Percentiles rank a stretch among this genome's conserved stretches.
These are phyloP conservation scores for Claviceps cyperi DNA, from an alignment of 2,329 filamentous ascomycete species.

Conservation along the genomic window DNA sequence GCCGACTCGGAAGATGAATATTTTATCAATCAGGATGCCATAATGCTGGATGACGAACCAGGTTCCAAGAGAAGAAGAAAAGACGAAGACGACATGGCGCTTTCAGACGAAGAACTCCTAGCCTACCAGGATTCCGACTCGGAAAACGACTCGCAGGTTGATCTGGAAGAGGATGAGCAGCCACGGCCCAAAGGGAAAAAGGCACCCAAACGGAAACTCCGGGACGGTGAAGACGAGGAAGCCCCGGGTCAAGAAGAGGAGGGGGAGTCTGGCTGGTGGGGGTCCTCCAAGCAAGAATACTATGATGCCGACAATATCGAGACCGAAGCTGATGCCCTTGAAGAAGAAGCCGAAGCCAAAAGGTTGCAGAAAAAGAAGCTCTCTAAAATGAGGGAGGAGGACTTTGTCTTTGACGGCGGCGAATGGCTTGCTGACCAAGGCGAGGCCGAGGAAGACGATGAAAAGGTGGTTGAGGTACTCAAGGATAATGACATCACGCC, in stretches of 20 bases:
- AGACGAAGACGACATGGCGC: conserved; percentile 52
- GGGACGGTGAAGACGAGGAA: conserved; percentile 36
- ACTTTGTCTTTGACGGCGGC: conserved; percentile 84
- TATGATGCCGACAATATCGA: conserved; percentile 71
- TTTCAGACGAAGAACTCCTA: conserved; percentile 49
- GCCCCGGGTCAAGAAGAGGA: conserved; percentile 36
- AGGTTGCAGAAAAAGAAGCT: conserved; percentile 84
- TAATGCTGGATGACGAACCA: conserved; percentile 71
- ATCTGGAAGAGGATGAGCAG: conserved; percentile 16
- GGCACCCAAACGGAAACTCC: conserved; percentile 18
- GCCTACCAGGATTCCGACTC: conserved; percentile 31
- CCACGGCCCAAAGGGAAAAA: conserved; percentile 6
- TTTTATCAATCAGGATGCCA: conserved; percentile 71
- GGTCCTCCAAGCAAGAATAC: conserved; percentile 75
- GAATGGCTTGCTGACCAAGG: conserved; percentile 59
- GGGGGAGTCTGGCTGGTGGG: conserved; percentile 63
- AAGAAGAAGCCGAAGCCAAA: conserved; percentile 84
- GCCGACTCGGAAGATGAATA: conserved; percentile 93
- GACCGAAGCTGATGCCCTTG: conserved; percentile 56
- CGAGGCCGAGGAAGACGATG: conserved; percentile 34
- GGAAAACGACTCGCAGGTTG: conserved; percentile 24
- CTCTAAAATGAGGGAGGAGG: conserved; percentile 73
- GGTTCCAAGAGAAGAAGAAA: conserved; percentile 64
- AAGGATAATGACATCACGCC: conserved; percentile 71
- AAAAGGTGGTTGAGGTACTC: conserved; percentile 72